Percentiles rank a stretch among this genome's conserved stretches.
phyloP scores from a whole-genome alignment of 2,329 filamentous ascomycete genomes.

The Phialophora macrospora region DNA sequence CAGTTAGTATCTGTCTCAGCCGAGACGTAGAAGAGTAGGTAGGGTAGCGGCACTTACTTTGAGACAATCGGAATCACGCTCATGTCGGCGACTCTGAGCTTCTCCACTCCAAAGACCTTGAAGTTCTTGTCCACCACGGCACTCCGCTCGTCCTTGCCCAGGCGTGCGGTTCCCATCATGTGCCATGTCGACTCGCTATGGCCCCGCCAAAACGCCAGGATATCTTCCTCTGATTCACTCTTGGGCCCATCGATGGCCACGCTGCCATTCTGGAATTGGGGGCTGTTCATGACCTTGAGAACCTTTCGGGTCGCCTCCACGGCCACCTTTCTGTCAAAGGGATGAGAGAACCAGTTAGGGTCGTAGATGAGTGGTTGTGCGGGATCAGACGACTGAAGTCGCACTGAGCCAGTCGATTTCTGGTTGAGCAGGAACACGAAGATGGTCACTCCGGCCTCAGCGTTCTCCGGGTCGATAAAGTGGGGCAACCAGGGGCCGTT shows the following conservation, averaged over 20 bases:
- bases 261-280: conserved; percentile 53
- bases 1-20: conserved; percentile 12
- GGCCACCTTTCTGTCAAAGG: conserved; percentile 59
- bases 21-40: not conserved
- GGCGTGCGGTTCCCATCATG: conserved; percentile 62
- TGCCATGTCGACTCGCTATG: conserved; percentile 58
- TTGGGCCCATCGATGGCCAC: conserved; percentile 50
- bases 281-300: conserved; percentile 50
- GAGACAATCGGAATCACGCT: conserved; percentile 50
- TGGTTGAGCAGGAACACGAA: conserved; percentile 61
- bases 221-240: conserved; percentile 59
- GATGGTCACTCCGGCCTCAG: conserved; percentile 44
- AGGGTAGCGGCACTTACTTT: conserved; percentile 34
- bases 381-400: conserved; percentile 59
- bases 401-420: conserved; percentile 58
- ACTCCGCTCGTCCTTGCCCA: conserved; percentile 57
- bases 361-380: conserved; percentile 58
- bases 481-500: conserved; percentile 29
- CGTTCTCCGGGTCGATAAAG: conserved; percentile 37
- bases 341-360: conserved; percentile 58
- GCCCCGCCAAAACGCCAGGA: conserved; percentile 55
- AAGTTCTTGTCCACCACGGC: conserved; percentile 56
- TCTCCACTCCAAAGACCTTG: conserved; percentile 47
- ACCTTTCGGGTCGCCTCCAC: conserved; percentile 57
- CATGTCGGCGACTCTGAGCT: conserved; percentile 51